These are phyloP conservation scores for Pythium rishiriense DNA, from an alignment of 352 stramenopile species.

Conservation along the genomic window DNA sequence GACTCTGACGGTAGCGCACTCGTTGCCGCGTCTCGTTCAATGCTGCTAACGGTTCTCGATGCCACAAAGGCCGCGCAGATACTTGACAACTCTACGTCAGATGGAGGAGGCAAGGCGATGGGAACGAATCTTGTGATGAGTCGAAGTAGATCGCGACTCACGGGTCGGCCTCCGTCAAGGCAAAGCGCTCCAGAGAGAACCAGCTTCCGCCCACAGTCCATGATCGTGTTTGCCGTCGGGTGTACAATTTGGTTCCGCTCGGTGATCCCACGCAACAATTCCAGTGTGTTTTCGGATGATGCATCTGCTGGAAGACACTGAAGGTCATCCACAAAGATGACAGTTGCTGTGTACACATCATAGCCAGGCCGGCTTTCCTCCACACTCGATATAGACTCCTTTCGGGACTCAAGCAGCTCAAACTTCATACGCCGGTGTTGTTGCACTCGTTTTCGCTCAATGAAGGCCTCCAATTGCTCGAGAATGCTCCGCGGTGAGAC, in stretches of 20 bases:
- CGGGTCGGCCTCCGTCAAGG: slow-evolving; percentile 1
- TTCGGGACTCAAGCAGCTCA: background rate
- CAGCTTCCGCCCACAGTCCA: slow-evolving; percentile 4
- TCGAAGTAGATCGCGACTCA: slow-evolving; percentile 25
- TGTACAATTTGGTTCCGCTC: slow-evolving; percentile 48
- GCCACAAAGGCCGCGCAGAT: slow-evolving; percentile 46
- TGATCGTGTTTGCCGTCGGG: slow-evolving; percentile 33
- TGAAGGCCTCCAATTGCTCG: slow-evolving; percentile 24
- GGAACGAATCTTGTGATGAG: slow-evolving; percentile 39
- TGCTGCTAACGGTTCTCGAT: background rate
- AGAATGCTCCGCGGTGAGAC: slow-evolving; percentile 18
- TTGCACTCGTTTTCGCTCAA: slow-evolving; percentile 22
- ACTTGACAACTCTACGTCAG: slow-evolving; percentile 47
- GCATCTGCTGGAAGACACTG: slow-evolving; percentile 34
- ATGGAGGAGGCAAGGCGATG: slow-evolving; percentile 32
- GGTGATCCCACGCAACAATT: slow-evolving; percentile 49
- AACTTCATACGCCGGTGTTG: background rate
- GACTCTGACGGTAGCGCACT: background rate
- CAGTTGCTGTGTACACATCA: slow-evolving; percentile 15
- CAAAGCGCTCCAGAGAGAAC: slow-evolving; percentile 35
- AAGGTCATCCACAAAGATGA: slow-evolving; percentile 69
- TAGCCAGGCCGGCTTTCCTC: background rate
- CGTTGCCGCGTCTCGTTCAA: background rate
- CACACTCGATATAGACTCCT: background rate
- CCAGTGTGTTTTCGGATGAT: slow-evolving; percentile 37